phyloP scores from a whole-genome alignment of 371 early-diverging fungal genomes.

The Thermomucor indicae-seudaticae region DNA sequence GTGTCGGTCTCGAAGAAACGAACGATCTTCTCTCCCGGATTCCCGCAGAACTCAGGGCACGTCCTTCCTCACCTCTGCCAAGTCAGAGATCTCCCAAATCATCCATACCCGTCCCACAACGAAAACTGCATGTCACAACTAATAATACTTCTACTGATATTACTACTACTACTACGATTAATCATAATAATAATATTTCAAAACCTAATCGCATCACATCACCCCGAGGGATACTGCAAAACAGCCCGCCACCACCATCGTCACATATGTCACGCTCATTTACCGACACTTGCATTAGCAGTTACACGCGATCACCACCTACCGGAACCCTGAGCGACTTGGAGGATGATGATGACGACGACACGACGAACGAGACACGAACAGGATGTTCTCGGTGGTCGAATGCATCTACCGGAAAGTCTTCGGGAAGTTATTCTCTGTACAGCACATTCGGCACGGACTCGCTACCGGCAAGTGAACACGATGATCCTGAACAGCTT shows the following conservation, averaged over 20 bases:
- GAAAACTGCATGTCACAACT: background rate
- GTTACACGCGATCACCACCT: too few relatives aligned
- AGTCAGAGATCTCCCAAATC: background rate
- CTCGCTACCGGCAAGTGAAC: slow-evolving; percentile 7
- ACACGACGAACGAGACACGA: background rate
- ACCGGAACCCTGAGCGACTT: too few relatives aligned
- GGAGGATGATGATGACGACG: background rate
- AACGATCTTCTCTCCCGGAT: background rate
- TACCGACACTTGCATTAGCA: too few relatives aligned
- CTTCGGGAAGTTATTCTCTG: slow-evolving; percentile 25
- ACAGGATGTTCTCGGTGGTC: slow-evolving; percentile 15
- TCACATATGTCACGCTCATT: too few relatives aligned
- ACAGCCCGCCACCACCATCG: too few relatives aligned
- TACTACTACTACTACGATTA: too few relatives aligned
- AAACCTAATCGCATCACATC: too few relatives aligned
- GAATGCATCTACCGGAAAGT: slow-evolving; percentile 22
- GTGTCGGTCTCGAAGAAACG: background rate
- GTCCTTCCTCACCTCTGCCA: background rate
- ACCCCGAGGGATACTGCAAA: too few relatives aligned
- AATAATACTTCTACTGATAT: too few relatives aligned
- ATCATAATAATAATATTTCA: too few relatives aligned
- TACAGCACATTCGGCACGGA: slow-evolving; percentile 36
- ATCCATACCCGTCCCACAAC: background rate
- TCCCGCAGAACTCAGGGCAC: background rate
- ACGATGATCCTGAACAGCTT: background rate